These are phyloP conservation scores for Neurospora sublineolata DNA, from an alignment of 495 filamentous ascomycete species.

Conservation along the genomic window DNA sequence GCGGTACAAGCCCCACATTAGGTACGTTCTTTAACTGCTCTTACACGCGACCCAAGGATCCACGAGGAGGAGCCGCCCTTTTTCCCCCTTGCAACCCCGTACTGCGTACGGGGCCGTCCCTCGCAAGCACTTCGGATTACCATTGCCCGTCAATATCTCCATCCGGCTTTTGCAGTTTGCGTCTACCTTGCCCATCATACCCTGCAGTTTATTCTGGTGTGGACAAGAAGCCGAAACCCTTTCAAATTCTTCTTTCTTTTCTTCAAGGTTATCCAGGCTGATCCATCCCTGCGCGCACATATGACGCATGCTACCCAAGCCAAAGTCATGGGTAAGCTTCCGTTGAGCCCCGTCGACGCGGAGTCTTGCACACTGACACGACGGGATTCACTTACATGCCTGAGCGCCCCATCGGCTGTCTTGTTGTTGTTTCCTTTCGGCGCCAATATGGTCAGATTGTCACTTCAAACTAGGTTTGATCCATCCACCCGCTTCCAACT, in stretches of 20 bases:
- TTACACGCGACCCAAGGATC: background rate
- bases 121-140: background rate
- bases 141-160: background rate
- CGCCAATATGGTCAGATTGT: slow-evolving; percentile 15
- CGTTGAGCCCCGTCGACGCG: slow-evolving; percentile 16
- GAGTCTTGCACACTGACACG: slow-evolving; percentile 10
- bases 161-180: background rate
- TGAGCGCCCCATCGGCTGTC: slow-evolving; percentile 12
- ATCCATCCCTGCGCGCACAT: slow-evolving; percentile 22
- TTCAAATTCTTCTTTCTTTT: slow-evolving; percentile 13
- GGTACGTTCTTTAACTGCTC: background rate
- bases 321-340: slow-evolving; percentile 22
- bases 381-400: slow-evolving; percentile 16
- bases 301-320: slow-evolving; percentile 23
- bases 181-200: slow-evolving; percentile 3
- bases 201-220: slow-evolving; percentile 1
- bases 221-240: slow-evolving; percentile 18
- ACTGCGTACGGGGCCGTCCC: background rate
- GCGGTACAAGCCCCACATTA: background rate
- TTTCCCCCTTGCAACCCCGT: slow-evolving; percentile 11
- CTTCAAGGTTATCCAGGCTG: slow-evolving; percentile 19
- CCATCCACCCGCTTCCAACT: slow-evolving; percentile 7
- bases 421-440: slow-evolving; percentile 9
- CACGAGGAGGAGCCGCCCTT: background rate
- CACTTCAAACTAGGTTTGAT: slow-evolving; percentile 19